Evolutionary conservation across 768 basidiomycete species (phyloP).

Genomic region (Leccinellum albellum): DNA sequence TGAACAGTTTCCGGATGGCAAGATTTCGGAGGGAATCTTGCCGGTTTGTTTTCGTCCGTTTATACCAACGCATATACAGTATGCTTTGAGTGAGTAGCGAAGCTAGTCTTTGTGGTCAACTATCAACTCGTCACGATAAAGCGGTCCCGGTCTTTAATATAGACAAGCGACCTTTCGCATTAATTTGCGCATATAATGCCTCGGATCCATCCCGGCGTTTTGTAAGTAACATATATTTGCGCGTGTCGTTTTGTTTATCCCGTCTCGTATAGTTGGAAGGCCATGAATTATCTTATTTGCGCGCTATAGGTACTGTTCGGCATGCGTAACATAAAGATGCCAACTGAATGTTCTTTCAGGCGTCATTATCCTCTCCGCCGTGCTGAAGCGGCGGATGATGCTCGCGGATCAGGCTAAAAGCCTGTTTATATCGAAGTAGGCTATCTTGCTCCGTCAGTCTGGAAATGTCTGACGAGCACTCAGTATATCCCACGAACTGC

Average conservation of each 20-base stretch:
- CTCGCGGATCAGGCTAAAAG: constrained; percentile 93
- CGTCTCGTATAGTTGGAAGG: constrained; percentile 66
- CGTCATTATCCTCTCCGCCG: constrained; percentile 90
- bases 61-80: constrained; percentile 77
- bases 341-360: constrained; percentile 36
- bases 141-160: constrained; percentile 92
- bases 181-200: constrained; percentile 89
- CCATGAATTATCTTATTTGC: constrained; percentile 85
- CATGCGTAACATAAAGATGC: not conserved
- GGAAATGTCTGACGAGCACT: constrained; percentile 6
- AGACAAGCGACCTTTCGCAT: constrained; percentile 86
- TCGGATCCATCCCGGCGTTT: constrained; percentile 77
- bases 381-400: constrained; percentile 88
- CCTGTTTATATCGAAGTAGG: constrained; percentile 86
- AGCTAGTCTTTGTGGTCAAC: not conserved
- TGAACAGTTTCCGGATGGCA: constrained; percentile 75
- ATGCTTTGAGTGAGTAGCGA: constrained; percentile 70
- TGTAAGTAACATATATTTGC: constrained; percentile 39
- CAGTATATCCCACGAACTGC: constrained; percentile 87
- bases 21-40: constrained; percentile 82
- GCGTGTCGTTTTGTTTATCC: constrained; percentile 5
- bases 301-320: constrained; percentile 67
- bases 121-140: constrained; percentile 26
- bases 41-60: constrained; percentile 81
- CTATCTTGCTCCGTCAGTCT: not conserved